Conservation (phyloP, 371 early-diverging fungal genomes). For the Haplosporangium sp. region DNA sequence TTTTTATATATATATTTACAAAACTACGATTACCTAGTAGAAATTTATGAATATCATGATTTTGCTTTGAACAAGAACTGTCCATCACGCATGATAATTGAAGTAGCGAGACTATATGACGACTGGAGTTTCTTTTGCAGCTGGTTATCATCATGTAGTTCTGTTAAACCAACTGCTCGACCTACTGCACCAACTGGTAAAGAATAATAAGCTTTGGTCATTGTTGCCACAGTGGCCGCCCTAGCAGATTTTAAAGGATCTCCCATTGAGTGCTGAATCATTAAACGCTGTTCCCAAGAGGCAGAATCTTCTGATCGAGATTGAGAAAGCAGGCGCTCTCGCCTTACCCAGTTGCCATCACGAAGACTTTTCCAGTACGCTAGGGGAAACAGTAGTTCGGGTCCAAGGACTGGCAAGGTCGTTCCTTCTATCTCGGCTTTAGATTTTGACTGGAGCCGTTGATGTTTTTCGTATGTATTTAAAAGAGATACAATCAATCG, state of each 20-base stretch:
- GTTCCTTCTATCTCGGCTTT: background rate
- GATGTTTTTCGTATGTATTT: constrained; percentile 17
- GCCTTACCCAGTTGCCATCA: constrained; percentile 32
- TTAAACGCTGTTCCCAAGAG: constrained; percentile 39
- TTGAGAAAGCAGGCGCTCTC: constrained; percentile 30
- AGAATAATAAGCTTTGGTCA: constrained; percentile 48
- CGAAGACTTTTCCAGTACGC: constrained; percentile 45
- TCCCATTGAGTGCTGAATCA: constrained; percentile 26
- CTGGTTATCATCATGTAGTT: background rate
- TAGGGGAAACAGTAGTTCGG: constrained; percentile 22
- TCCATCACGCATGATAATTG: constrained; percentile 26
- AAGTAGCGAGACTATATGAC: constrained; percentile 19
- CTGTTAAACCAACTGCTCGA: constrained; percentile 26
- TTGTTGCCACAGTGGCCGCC: constrained; percentile 26
- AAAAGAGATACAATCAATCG: constrained; percentile 21
- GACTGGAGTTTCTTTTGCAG: constrained; percentile 23
- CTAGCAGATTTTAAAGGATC: constrained; percentile 24
- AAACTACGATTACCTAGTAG: background rate
- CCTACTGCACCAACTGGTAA: constrained; percentile 27
- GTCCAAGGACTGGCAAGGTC: background rate
- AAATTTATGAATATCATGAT: constrained; percentile 3
- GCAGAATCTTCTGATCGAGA: background rate
- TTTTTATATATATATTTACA: too few relatives aligned
- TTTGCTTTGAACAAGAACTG: constrained; percentile 48
- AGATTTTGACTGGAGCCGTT: background rate